Percentiles rank a stretch among this genome's conserved stretches.
phyloP scores from a whole-genome alignment of 164 flowering plant genomes.

The Tetrastigma voinierianum region DNA sequence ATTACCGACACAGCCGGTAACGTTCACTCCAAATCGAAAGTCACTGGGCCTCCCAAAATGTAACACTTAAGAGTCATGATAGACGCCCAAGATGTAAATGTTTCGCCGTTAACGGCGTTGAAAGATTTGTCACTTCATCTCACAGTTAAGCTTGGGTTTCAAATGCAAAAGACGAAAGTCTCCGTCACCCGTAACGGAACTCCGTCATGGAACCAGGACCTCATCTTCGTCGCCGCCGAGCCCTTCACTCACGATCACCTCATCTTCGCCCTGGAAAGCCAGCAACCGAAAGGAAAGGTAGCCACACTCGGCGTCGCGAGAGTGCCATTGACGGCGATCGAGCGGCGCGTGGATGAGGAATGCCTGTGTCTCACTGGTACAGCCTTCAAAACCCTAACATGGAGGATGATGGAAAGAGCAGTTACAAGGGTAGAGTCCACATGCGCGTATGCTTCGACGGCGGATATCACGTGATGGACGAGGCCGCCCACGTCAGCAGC shows the following conservation, averaged over 20 bases:
- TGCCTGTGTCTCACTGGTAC: slow-evolving; percentile 73
- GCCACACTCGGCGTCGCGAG: slow-evolving; percentile 40
- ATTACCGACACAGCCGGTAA: slow-evolving; percentile 63
- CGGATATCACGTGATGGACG: slow-evolving; percentile 96
- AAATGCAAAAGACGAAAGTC: slow-evolving; percentile 56
- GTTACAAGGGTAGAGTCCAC: slow-evolving; percentile 65
- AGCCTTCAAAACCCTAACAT: slow-evolving; percentile 40
- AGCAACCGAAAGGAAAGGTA: slow-evolving; percentile 39
- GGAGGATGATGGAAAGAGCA: slow-evolving; percentile 26
- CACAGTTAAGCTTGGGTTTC: slow-evolving; percentile 66
- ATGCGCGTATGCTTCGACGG: slow-evolving; percentile 80
- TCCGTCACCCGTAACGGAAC: slow-evolving; percentile 43
- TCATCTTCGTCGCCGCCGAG: slow-evolving; percentile 84
- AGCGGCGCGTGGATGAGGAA: slow-evolving; percentile 86
- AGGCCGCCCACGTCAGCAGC: slow-evolving; percentile 70
- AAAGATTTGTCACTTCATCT: slow-evolving; percentile 49
- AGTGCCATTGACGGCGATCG: slow-evolving; percentile 60
- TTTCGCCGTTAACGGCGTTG: slow-evolving; percentile 30
- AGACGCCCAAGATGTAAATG: slow-evolving; percentile 83
- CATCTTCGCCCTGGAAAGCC: slow-evolving; percentile 44
- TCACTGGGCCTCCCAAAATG: slow-evolving; percentile 85
- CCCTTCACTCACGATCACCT: slow-evolving; percentile 60
- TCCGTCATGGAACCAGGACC: slow-evolving; percentile 84
- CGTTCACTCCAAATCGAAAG: slow-evolving; percentile 44
- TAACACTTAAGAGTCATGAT: slow-evolving; percentile 81